Percentiles rank a stretch among this genome's conserved stretches.
These are phyloP conservation scores for Sugiyamaella pinicola DNA, from an alignment of 1,139 yeast species.

Conservation along the genomic window DNA sequence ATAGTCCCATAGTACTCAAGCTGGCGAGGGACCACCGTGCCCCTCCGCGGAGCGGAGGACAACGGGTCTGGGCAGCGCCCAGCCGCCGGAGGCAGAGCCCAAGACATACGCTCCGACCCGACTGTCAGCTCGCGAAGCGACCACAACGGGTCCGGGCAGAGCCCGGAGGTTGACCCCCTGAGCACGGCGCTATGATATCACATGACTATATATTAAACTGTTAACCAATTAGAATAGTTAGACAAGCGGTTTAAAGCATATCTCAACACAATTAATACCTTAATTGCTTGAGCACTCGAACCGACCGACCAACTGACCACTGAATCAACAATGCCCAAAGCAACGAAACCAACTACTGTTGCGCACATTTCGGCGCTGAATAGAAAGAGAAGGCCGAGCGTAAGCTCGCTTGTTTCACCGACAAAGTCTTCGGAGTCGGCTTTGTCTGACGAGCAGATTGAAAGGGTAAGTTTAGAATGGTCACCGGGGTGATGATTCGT, in stretches of 20 bases:
- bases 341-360: constrained; percentile 12
- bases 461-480: constrained; percentile 23
- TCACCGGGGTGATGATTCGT: background rate
- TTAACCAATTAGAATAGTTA: no score
- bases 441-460: constrained; percentile 26
- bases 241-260: no score
- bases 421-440: constrained; percentile 18
- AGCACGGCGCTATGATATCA: background rate
- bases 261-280: no score
- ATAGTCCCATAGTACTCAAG: no score
- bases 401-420: constrained; percentile 13
- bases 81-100: background rate
- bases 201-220: no score
- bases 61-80: background rate
- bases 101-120: no score
- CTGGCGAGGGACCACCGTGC: no score
- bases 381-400: constrained; percentile 19
- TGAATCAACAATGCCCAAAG: constrained; percentile 7
- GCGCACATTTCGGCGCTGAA: constrained; percentile 17
- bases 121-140: no score
- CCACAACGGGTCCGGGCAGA: no score
- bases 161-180: no score
- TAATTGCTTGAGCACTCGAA: no score
- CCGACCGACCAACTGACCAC: no score
- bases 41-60: background rate